Evolutionary conservation across 768 basidiomycete genomes (phyloP).

Genomic region (Tulasnella calospora): DNA sequence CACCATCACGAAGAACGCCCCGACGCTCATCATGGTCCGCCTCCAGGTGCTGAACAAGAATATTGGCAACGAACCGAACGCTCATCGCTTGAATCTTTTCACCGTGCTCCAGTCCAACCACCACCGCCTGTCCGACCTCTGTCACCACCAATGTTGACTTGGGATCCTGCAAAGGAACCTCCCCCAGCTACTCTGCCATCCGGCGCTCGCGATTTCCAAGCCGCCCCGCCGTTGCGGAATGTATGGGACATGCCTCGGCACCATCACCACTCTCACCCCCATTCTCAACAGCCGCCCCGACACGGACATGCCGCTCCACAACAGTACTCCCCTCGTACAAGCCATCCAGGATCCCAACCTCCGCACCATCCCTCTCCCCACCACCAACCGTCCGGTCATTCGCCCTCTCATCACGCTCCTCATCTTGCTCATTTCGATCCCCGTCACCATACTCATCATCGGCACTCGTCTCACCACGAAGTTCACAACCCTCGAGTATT

Average conservation of each 20-base stretch:
- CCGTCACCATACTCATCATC: neutral
- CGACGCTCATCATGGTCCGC: neutral
- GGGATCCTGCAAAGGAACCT: constrained; percentile 77
- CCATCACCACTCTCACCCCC: constrained; percentile 8
- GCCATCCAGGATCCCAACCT: constrained; percentile 28
- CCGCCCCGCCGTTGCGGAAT: constrained; percentile 74
- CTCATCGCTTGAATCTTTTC: neutral
- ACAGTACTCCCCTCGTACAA: constrained; percentile 17
- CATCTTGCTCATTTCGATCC: neutral
- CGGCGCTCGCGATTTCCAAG: constrained; percentile 46
- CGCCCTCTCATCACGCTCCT: neutral
- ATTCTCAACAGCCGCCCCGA: constrained; percentile 26
- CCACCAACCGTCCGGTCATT: neutral
- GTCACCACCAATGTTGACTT: constrained; percentile 63
- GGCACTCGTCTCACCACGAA: neutral
- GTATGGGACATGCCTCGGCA: constrained; percentile 67
- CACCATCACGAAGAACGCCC: constrained; percentile 13
- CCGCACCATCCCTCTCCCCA: constrained; percentile 17
- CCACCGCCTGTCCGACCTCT: constrained; percentile 38
- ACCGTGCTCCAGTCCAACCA: constrained; percentile 30
- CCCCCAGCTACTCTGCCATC: constrained; percentile 62
- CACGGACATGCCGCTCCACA: constrained; percentile 18
- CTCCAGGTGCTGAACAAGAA: neutral
- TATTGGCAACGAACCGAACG: constrained; percentile 7
- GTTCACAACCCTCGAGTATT: neutral